phyloP scores from a whole-genome alignment of 345 rosid genomes.

The Gossypium herbaceum region DNA sequence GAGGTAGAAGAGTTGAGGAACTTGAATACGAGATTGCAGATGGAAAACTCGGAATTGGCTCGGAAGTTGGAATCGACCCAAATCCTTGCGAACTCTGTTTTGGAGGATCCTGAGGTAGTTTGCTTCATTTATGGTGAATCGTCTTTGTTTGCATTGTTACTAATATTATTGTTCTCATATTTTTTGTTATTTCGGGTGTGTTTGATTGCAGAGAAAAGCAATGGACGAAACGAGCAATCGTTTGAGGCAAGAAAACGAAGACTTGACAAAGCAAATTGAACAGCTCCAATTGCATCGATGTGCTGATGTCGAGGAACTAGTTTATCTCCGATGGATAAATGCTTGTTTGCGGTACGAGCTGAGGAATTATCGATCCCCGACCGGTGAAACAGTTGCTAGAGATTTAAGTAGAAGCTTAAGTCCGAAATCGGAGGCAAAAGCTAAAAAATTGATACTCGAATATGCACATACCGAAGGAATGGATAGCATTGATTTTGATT shows the following conservation, averaged over 20 bases:
- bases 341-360: slow-evolving; percentile 88
- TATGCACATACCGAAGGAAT: slow-evolving; percentile 58
- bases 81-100: slow-evolving; percentile 49
- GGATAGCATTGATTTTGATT: slow-evolving; percentile 36
- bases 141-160: not conserved
- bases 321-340: slow-evolving; percentile 87
- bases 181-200: not conserved
- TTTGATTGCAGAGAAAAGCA: slow-evolving; percentile 47
- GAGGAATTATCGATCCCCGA: slow-evolving; percentile 54
- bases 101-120: slow-evolving; percentile 62
- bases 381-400: slow-evolving; percentile 74
- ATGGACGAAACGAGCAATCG: slow-evolving; percentile 38
- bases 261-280: slow-evolving; percentile 51
- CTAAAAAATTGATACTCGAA: slow-evolving; percentile 73
- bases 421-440: slow-evolving; percentile 70
- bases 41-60: slow-evolving; percentile 57
- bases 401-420: slow-evolving; percentile 78
- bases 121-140: not conserved
- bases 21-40: slow-evolving; percentile 46
- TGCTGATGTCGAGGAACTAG: slow-evolving; percentile 65
- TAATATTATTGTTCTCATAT: not conserved
- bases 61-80: slow-evolving; percentile 57
- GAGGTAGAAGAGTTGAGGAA: slow-evolving; percentile 66
- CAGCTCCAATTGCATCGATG: slow-evolving; percentile 68
- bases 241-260: slow-evolving; percentile 54